phyloP scores from a whole-genome alignment of 164 flowering plant genomes.

The Houttuynia cordata region DNA sequence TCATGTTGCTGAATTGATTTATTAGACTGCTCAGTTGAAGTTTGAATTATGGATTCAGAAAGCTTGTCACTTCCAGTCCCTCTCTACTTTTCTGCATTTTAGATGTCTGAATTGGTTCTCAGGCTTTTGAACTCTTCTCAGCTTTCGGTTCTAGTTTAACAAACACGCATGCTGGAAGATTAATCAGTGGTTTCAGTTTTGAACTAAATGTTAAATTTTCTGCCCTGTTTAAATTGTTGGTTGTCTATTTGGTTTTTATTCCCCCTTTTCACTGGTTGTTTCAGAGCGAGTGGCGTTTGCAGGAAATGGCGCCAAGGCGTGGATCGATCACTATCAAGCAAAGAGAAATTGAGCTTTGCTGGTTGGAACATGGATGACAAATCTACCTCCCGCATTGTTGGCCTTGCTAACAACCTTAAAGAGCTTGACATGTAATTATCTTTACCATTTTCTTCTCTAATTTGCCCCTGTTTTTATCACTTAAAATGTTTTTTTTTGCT shows the following conservation, averaged over 20 bases:
- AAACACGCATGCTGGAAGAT: neutral
- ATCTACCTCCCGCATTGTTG: conserved; percentile 62
- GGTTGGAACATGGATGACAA: conserved; percentile 93
- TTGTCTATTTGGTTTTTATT: neutral
- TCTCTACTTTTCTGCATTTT: too few relatives aligned
- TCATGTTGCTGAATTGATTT: too few relatives aligned
- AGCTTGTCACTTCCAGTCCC: too few relatives aligned
- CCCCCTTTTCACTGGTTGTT: neutral
- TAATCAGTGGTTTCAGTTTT: neutral
- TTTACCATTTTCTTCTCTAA: neutral
- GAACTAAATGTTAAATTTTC: neutral
- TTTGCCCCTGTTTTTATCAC: neutral
- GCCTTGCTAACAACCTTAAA: conserved; percentile 56
- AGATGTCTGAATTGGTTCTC: too few relatives aligned
- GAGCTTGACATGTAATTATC: conserved; percentile 73
- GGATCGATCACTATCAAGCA: conserved; percentile 58
- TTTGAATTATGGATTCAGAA: too few relatives aligned
- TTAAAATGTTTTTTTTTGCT: conserved; percentile 6
- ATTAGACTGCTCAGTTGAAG: too few relatives aligned
- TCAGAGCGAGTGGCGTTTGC: conserved; percentile 38
- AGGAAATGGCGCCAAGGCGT: conserved; percentile 87
- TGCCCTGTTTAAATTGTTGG: neutral
- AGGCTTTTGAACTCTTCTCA: too few relatives aligned
- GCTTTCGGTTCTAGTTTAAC: too few relatives aligned
- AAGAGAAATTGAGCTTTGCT: conserved; percentile 58